phyloP scores from a whole-genome alignment of 108 stramenopile species.

The Cyclostephanos invisitatus region DNA sequence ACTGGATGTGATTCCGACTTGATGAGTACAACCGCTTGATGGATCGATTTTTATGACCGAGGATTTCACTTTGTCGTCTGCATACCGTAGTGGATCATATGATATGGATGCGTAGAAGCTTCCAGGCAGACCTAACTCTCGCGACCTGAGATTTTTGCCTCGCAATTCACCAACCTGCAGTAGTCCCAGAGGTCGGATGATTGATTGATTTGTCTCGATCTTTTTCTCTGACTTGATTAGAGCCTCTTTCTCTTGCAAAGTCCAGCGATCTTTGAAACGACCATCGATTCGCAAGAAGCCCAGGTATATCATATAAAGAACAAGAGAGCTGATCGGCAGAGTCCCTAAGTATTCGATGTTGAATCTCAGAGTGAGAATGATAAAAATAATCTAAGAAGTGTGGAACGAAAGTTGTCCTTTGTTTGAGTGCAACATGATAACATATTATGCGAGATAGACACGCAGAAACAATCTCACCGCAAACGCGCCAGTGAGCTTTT shows the following conservation, averaged over 20 bases:
- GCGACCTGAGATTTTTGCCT: constrained; percentile 66
- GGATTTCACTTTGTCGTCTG: constrained; percentile 40
- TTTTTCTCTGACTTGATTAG: constrained; percentile 54
- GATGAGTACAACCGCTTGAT: constrained; percentile 52
- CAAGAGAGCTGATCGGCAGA: constrained; percentile 53
- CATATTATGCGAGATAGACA: background rate
- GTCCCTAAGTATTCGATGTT: constrained; percentile 52
- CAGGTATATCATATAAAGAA: constrained; percentile 58
- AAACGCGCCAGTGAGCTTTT: constrained; percentile 49
- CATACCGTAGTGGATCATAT: constrained; percentile 63
- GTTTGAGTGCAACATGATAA: constrained; percentile 1
- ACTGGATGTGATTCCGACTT: constrained; percentile 60
- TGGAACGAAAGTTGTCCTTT: background rate
- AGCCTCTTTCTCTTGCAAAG: constrained; percentile 62
- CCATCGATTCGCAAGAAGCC: constrained; percentile 39
- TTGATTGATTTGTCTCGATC: constrained; percentile 45
- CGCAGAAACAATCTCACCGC: constrained; percentile 45
- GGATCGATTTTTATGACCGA: constrained; percentile 46
- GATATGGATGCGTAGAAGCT: constrained; percentile 61
- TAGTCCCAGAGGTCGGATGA: constrained; percentile 67
- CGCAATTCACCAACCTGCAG: constrained; percentile 52
- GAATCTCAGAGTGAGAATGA: constrained; percentile 34
- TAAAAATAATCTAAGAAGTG: constrained; percentile 35
- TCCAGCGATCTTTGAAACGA: constrained; percentile 53
- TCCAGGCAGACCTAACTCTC: constrained; percentile 76